phyloP scores from a whole-genome alignment of 2,329 filamentous ascomycete genomes.

The Beauveria bassiana region DNA sequence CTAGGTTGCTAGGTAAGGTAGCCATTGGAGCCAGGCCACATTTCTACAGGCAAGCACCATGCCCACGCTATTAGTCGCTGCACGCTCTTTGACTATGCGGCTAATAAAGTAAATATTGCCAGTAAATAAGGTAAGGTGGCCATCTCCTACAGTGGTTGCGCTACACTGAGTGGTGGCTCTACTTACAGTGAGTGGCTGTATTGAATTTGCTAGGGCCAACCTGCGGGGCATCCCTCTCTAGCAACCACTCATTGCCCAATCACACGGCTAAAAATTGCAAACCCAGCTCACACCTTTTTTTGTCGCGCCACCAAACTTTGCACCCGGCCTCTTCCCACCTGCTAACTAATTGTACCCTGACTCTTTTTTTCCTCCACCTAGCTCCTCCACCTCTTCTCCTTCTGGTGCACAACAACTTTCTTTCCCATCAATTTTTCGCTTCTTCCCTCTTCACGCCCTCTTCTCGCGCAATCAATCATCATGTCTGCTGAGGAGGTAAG shows the following conservation, averaged over 20 bases:
- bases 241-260: slow-evolving; percentile 22
- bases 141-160: too few relatives aligned
- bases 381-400: slow-evolving; percentile 18
- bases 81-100: too few relatives aligned
- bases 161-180: not conserved
- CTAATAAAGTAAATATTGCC: too few relatives aligned
- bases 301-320: slow-evolving; percentile 21
- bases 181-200: not conserved
- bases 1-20: too few relatives aligned
- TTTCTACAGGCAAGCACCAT: too few relatives aligned
- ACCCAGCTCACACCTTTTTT: slow-evolving; percentile 25
- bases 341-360: slow-evolving; percentile 15
- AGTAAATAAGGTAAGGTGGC: too few relatives aligned
- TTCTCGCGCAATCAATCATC: slow-evolving; percentile 39
- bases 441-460: slow-evolving; percentile 21
- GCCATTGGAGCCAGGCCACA: too few relatives aligned
- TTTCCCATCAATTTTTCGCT: slow-evolving; percentile 16
- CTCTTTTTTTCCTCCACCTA: slow-evolving; percentile 20
- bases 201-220: not conserved
- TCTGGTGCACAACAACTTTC: slow-evolving; percentile 12
- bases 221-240: slow-evolving; percentile 2
- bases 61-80: too few relatives aligned
- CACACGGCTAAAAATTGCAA: slow-evolving; percentile 33
- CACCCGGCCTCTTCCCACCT: slow-evolving; percentile 4
- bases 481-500: slow-evolving; percentile 52